Evolutionary conservation across 2,329 filamentous ascomycete species (phyloP), one percentile per base, ranked within the genome.

Genomic region (Exophiala lecanii-corni): DNA sequence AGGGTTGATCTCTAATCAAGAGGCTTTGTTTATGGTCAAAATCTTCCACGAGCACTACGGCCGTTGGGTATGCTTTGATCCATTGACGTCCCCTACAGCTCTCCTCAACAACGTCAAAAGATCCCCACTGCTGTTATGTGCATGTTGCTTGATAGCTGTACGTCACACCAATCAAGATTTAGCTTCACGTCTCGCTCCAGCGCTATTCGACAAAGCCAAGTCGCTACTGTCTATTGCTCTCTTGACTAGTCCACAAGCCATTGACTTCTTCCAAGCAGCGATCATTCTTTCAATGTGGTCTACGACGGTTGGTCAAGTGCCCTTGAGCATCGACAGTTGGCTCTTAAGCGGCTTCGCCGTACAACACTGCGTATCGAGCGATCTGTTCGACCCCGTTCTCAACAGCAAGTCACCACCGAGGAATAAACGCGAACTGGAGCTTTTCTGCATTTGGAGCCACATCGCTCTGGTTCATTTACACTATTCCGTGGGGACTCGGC

Each of bases 281-380:
- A 49, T 71, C 1, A 58, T 71, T n/a, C 54, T 71, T 3, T 65
- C 63, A 38, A 54, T 71, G 55, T 71, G 68, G 68, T 71, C 68
- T 3, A 72, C 67, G 0, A 71, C 68, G 1, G 66, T 70, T 18
- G 66, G 66, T 1, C 65, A 69, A 41, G 59, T 65, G 7, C 68
- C 67, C 1, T 48, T 72, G 43, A 67, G 65, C 33, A 61, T 71
- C 20, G 68, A 71, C 50, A 69, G 66, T 39, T 71, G 68, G 68
- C 61, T 70, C 15, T 53, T 69, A 10, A 70, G 62, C 36, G 67
- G 66, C 5, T 70, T 64, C 55, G 65, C 66, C 9, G 50, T 71
- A 2, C 68, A 70, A 39, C 68, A 70, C 35, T 59, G 60, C 30
- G 56, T 64, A 16, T 60, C 64, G 1, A 68, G 62, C 41, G 55